Conservation (phyloP, 2,329 filamentous ascomycete species). For the Colletotrichum brevisporum region DNA sequence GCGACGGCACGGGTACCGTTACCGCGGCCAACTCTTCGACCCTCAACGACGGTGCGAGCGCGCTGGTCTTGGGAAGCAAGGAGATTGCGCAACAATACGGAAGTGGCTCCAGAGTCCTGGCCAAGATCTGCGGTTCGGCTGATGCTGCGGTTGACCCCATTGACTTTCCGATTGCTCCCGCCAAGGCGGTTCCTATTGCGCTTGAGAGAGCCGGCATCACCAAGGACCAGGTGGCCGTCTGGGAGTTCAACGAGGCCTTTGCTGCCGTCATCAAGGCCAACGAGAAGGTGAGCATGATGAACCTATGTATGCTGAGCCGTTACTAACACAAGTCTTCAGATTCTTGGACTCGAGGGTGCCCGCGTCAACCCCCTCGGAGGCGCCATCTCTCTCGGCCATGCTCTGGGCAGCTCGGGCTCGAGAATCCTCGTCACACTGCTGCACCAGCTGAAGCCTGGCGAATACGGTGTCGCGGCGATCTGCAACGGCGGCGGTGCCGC, state of each 20-base stretch:
- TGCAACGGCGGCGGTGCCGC: conserved; percentile 97
- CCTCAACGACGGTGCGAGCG: conserved; percentile 94
- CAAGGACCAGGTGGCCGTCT: conserved; percentile 91
- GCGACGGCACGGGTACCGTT: conserved; percentile 88
- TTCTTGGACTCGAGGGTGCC: conserved; percentile 83
- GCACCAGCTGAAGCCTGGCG: conserved; percentile 90
- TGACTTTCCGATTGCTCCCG: conserved; percentile 93
- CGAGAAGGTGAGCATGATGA: conserved; percentile 73
- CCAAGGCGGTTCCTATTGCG: conserved; percentile 92
- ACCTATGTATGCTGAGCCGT: neutral
- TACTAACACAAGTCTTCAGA: conserved; percentile 59
- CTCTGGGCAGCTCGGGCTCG: conserved; percentile 92
- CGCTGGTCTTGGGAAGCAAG: conserved; percentile 86
- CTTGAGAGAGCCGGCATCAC: conserved; percentile 90
- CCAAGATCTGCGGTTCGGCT: conserved; percentile 85
- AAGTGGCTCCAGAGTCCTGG: conserved; percentile 83
- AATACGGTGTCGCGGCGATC: conserved; percentile 96
- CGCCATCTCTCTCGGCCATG: conserved; percentile 92
- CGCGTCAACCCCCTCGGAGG: conserved; percentile 91
- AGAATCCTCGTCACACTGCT: conserved; percentile 91
- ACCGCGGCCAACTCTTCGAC: conserved; percentile 96
- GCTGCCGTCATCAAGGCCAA: conserved; percentile 96
- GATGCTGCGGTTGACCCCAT: conserved; percentile 93
- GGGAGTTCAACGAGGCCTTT: conserved; percentile 99
- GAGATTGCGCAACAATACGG: conserved; percentile 86